Conservation (phyloP, 2,329 filamentous ascomycete species). For the Byssochlamys sp. region DNA sequence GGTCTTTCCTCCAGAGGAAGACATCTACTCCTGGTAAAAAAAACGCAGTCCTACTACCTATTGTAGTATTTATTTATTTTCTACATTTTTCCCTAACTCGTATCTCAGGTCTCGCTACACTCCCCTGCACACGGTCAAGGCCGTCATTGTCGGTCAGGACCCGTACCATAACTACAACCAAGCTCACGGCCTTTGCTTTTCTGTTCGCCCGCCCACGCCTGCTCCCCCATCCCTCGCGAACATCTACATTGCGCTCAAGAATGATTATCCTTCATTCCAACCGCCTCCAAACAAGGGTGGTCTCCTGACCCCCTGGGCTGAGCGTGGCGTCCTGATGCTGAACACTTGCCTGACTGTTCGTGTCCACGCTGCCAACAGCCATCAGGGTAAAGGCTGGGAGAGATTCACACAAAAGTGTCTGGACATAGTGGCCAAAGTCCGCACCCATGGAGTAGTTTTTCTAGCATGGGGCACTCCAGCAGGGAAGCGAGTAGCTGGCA, state of each 20-base stretch:
- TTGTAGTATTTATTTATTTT: background rate
- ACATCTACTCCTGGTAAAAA: slow-evolving; percentile 82
- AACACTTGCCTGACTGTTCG: slow-evolving; percentile 93
- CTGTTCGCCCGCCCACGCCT: slow-evolving; percentile 75
- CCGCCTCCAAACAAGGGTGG: slow-evolving; percentile 69
- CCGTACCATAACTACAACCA: slow-evolving; percentile 94
- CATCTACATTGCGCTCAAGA: slow-evolving; percentile 80
- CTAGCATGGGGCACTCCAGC: slow-evolving; percentile 87
- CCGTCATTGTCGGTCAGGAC: slow-evolving; percentile 89
- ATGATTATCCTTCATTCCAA: slow-evolving; percentile 74
- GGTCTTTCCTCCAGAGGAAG: slow-evolving; percentile 76
- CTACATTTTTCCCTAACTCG: slow-evolving; percentile 9
- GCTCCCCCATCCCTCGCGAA: slow-evolving; percentile 86
- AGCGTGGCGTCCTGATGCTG: slow-evolving; percentile 81
- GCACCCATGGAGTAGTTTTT: slow-evolving; percentile 78
- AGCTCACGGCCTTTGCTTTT: slow-evolving; percentile 93
- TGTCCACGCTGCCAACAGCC: slow-evolving; percentile 76
- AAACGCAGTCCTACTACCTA: slow-evolving; percentile 18
- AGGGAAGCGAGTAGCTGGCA: slow-evolving; percentile 63
- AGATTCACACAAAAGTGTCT: slow-evolving; percentile 84
- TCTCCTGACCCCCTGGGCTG: slow-evolving; percentile 83
- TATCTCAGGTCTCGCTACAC: slow-evolving; percentile 78
- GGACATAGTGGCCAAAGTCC: slow-evolving; percentile 68
- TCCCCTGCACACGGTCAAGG: slow-evolving; percentile 77
- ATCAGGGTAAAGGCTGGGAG: slow-evolving; percentile 85